Percentiles rank a stretch among this genome's conserved stretches.
Conservation (phyloP, 179 eudicot genomes). For the Spinacia oleracea region DNA sequence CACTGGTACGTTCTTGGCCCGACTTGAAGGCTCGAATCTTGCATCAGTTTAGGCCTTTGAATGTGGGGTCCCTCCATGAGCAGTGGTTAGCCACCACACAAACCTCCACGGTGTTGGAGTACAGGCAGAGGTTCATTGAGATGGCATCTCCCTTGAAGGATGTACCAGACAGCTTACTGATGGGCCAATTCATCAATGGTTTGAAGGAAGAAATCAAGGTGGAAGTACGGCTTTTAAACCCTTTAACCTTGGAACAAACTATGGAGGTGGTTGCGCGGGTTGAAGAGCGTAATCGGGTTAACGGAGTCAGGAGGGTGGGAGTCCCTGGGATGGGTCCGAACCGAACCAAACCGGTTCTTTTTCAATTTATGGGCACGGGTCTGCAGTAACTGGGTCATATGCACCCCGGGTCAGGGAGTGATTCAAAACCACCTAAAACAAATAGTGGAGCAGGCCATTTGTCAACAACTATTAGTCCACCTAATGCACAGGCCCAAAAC, state of each 20-base stretch:
- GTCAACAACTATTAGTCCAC: no score
- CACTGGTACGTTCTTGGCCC: not conserved
- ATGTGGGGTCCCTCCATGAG: not conserved
- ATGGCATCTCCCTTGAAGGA: not conserved
- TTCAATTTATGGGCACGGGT: no score
- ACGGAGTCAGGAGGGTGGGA: not conserved
- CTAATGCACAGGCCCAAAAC: no score
- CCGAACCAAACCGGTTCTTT: no score
- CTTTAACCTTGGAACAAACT: not conserved
- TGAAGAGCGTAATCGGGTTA: not conserved
- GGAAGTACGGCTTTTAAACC: not conserved
- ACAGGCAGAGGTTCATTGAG: not conserved
- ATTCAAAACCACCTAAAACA: no score
- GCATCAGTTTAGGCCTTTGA: not conserved
- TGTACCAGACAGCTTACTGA: not conserved
- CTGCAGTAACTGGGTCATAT: no score
- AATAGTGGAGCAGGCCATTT: no score
- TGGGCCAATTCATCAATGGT: not conserved
- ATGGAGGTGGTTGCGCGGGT: not conserved
- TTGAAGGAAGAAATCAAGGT: not conserved
- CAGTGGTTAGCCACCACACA: not conserved
- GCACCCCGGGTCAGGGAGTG: no score
- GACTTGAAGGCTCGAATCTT: not conserved
- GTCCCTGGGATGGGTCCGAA: not conserved
- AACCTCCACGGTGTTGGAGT: not conserved